Evolutionary conservation across 495 filamentous ascomycete species (phyloP), one percentile per base, ranked within the genome.

Genomic region (Annulohypoxylon nitens): DNA sequence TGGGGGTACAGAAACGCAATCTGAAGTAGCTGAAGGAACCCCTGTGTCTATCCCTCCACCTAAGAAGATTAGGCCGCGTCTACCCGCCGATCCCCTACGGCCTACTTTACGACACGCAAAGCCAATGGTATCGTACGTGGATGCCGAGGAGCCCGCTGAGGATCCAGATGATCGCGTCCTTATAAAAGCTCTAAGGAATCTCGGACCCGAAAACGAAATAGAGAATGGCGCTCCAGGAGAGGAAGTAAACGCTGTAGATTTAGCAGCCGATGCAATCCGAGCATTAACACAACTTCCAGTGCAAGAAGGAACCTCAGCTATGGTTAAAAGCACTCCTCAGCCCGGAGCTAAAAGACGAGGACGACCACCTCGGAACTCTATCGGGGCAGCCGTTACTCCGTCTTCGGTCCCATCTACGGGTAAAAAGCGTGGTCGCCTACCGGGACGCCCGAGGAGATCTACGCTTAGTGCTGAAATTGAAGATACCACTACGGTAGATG

Each of bases 81-180:
- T 76, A 10, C 76, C 75, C 41, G 51, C 70, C 48, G 75, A 78
- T 45, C 73, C 73, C 41, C 8, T 82, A 64, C 69, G 80, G 73
- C 82, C 83, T 36, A 71, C 77, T 26, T 76, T 86, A 18, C 80
- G 84, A 30, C 83, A 84, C 61, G 83, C 84, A 34, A 81, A 81
- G 53, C 83, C 84, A 25, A 82, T 77, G 59, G 63, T 71, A 8
- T 83, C 82, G 18, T 86, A 85, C 50, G 53, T 78, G 4, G 79
- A 81, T 20, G 73, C 76, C 3, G 80, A 82, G n/a, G 75, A 81
- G 18, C 72, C 73, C 14, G 76, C 74, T 37, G 79, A 82, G 9
- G 81, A 85, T 23, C 80, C 81, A 6, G 69, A 82, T 66, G 81
- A 85, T 26, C 68, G 77, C 10, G 70, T 82, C 23, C 76, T 77